Evolutionary conservation across 2,329 filamentous ascomycete genomes (phyloP).

Genomic region (Fusarium brevicatenulatum): DNA sequence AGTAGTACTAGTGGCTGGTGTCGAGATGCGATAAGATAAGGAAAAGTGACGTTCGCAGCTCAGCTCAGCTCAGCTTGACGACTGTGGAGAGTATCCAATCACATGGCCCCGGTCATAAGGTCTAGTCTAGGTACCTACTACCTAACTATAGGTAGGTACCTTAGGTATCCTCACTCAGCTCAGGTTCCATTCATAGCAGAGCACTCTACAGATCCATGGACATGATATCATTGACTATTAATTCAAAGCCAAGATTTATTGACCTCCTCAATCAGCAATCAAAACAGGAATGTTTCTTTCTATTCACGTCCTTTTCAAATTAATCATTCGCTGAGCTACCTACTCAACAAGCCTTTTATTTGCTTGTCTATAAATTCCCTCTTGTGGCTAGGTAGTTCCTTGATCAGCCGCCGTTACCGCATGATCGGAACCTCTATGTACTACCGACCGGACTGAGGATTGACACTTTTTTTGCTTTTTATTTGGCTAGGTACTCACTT

Average conservation of each 20-base stretch:
- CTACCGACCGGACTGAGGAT: background rate
- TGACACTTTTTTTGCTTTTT: background rate
- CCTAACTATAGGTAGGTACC: too few species aligned
- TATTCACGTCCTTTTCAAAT: background rate
- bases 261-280: background rate
- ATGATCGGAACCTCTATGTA: background rate
- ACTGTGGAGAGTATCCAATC: background rate
- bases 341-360: background rate
- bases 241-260: background rate
- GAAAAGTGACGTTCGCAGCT: background rate
- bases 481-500: background rate
- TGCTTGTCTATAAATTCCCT: background rate
- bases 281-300: background rate
- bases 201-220: background rate
- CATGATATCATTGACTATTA: background rate
- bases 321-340: background rate
- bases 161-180: background rate
- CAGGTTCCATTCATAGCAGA: background rate
- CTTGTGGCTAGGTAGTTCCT: background rate
- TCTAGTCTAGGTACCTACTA: too few species aligned
- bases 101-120: background rate
- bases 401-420: background rate
- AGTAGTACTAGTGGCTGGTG: background rate
- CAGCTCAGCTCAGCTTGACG: background rate
- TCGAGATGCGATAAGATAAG: slow-evolving; percentile 28